phyloP scores from a whole-genome alignment of 495 filamentous ascomycete species.

The Poronia punctata region DNA sequence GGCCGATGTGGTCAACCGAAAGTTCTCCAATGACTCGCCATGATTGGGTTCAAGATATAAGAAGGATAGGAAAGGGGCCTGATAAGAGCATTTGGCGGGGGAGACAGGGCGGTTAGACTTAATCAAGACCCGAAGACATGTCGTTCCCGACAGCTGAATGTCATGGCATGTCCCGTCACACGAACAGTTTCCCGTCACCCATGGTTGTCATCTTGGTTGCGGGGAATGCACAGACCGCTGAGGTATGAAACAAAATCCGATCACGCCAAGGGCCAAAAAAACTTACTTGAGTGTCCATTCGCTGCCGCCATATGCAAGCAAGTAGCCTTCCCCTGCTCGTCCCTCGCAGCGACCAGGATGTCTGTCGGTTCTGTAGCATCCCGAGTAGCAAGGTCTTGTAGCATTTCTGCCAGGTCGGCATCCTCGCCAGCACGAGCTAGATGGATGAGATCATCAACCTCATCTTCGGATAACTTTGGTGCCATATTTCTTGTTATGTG shows the following conservation, averaged over 20 bases:
- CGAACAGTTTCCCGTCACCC: no score
- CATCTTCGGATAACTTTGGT: slow-evolving; percentile 57
- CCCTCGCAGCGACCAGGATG: slow-evolving; percentile 58
- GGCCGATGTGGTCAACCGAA: background rate
- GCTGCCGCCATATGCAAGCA: slow-evolving; percentile 83
- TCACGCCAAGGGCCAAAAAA: background rate
- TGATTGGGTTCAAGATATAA: background rate
- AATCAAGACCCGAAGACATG: no score
- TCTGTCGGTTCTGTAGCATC: slow-evolving; percentile 44
- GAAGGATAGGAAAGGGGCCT: background rate
- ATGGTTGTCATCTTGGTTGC: background rate
- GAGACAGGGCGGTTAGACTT: background rate
- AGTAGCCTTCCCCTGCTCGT: slow-evolving; percentile 60
- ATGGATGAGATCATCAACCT: slow-evolving; percentile 85
- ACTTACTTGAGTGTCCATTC: slow-evolving; percentile 74
- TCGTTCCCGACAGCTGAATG: background rate
- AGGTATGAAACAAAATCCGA: background rate
- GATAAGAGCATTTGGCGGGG: background rate
- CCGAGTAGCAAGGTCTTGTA: slow-evolving; percentile 50
- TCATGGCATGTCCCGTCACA: background rate
- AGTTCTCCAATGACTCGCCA: background rate
- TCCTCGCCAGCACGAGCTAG: slow-evolving; percentile 69
- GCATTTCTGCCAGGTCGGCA: slow-evolving; percentile 54
- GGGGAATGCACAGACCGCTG: no score
- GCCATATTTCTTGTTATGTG: slow-evolving; percentile 27